These are phyloP conservation scores for Arthrobotrys conoides DNA, from an alignment of 2,329 filamentous ascomycete genomes.

Conservation along the genomic window DNA sequence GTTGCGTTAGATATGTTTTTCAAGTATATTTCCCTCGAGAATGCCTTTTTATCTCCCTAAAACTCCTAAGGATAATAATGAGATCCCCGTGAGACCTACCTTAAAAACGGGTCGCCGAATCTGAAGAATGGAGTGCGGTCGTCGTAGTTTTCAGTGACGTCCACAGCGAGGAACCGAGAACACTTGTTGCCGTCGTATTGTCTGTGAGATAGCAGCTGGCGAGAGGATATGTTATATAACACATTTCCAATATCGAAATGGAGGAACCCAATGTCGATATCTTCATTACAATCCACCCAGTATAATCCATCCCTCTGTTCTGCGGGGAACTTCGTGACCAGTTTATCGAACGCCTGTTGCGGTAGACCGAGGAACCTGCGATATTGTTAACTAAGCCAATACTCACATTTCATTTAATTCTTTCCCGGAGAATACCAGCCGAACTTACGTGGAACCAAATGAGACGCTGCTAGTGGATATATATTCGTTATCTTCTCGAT, in stretches of 20 bases:
- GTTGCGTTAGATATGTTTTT: background rate
- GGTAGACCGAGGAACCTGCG: slow-evolving; percentile 32
- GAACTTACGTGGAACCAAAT: slow-evolving; percentile 46
- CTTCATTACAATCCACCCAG: slow-evolving; percentile 23
- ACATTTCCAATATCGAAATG: slow-evolving; percentile 41
- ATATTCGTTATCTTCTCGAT: slow-evolving; percentile 43
- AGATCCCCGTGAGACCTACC: slow-evolving; percentile 23
- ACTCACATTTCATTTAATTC: background rate
- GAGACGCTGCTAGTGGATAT: slow-evolving; percentile 11
- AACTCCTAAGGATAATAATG: background rate
- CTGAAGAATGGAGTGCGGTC: slow-evolving; percentile 31
- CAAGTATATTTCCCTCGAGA: background rate
- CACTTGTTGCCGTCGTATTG: slow-evolving; percentile 38
- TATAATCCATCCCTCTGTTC: slow-evolving; percentile 22
- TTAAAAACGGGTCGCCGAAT: slow-evolving; percentile 48
- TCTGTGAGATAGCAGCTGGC: slow-evolving; percentile 33
- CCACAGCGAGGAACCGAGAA: slow-evolving; percentile 31
- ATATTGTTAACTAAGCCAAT: background rate
- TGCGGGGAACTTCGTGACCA: slow-evolving; percentile 14
- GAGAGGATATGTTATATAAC: slow-evolving; percentile 45
- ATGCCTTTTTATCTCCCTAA: background rate
- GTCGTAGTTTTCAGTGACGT: slow-evolving; percentile 19
- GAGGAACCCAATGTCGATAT: slow-evolving; percentile 34
- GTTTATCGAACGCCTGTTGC: slow-evolving; percentile 16
- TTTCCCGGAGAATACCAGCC: background rate